phyloP scores from a whole-genome alignment of 495 filamentous ascomycete genomes.

The Articulospora tetracladia region DNA sequence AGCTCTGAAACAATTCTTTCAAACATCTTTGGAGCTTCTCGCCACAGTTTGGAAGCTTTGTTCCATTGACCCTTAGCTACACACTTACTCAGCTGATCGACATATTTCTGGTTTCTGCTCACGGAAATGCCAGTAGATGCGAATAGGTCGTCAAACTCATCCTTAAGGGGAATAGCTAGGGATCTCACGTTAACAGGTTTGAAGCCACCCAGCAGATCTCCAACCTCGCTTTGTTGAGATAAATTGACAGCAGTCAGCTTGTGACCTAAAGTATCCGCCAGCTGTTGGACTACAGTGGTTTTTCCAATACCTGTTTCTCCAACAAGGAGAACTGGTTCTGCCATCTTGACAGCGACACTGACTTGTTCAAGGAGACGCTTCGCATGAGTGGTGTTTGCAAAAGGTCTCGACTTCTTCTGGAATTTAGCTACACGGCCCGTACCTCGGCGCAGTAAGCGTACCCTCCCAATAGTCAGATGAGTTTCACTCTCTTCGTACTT shows the following conservation, averaged over 20 bases:
- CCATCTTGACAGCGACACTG: constrained; percentile 71
- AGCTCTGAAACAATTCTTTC: constrained; percentile 60
- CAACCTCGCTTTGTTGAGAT: constrained; percentile 94
- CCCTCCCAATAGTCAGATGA: constrained; percentile 64
- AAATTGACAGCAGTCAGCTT: constrained; percentile 89
- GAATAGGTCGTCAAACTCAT: constrained; percentile 89
- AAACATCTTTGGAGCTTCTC: constrained; percentile 82
- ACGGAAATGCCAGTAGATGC: constrained; percentile 73
- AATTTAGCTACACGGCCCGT: constrained; percentile 39
- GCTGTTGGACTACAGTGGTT: constrained; percentile 89
- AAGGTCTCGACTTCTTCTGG: constrained; percentile 44
- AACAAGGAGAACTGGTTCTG: constrained; percentile 87
- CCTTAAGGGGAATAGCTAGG: constrained; percentile 84
- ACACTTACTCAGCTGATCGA: constrained; percentile 73
- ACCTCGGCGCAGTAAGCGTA: constrained; percentile 46
- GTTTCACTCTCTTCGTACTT: constrained; percentile 53
- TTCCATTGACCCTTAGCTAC: constrained; percentile 81
- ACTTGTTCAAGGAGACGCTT: constrained; percentile 78
- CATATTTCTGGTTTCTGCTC: constrained; percentile 80
- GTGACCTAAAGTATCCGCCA: constrained; percentile 75
- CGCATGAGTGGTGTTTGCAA: constrained; percentile 71
- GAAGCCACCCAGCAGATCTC: constrained; percentile 91
- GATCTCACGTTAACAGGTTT: constrained; percentile 90
- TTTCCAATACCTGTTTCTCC: constrained; percentile 99
- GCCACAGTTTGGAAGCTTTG: constrained; percentile 78